Percentiles rank a stretch among this genome's conserved stretches.
Conservation (phyloP, 106 monocot species). For the Narthecium ossifragum region DNA sequence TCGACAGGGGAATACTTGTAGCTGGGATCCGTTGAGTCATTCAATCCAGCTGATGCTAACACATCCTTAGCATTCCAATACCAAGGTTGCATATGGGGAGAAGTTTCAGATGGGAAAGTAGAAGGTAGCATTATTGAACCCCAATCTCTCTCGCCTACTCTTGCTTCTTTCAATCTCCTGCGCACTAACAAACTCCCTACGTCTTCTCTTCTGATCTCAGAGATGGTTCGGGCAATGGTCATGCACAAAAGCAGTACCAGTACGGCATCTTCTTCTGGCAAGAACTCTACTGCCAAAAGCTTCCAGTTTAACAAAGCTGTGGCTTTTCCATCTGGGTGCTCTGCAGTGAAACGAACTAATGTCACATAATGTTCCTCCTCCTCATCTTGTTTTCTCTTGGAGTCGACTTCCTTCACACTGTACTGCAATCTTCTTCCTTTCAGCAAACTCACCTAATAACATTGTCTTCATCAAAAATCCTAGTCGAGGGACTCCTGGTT, state of each 20-base stretch:
- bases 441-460: slow-evolving; percentile 45
- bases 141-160: slow-evolving; percentile 71
- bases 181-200: slow-evolving; percentile 48
- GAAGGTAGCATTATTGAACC: slow-evolving; percentile 68
- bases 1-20: slow-evolving; percentile 34
- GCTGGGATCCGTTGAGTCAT: slow-evolving; percentile 1
- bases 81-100: slow-evolving; percentile 53
- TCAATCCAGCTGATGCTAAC: slow-evolving; percentile 33
- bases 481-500: too few relatives aligned
- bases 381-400: slow-evolving; percentile 16
- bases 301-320: slow-evolving; percentile 91
- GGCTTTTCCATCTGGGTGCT: slow-evolving; percentile 55
- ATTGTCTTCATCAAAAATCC: too few relatives aligned
- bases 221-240: slow-evolving; percentile 50
- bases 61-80: slow-evolving; percentile 70
- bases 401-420: slow-evolving; percentile 21
- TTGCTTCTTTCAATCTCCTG: slow-evolving; percentile 42
- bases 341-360: slow-evolving; percentile 34
- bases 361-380: slow-evolving; percentile 76
- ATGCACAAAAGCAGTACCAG: slow-evolving; percentile 65
- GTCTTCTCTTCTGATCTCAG: slow-evolving; percentile 63
- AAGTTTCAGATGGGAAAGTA: background rate
- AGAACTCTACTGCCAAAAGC: slow-evolving; percentile 69
- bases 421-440: slow-evolving; percentile 70
- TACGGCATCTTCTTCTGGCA: slow-evolving; percentile 82